Percentiles rank a stretch among this genome's conserved stretches.
phyloP scores from a whole-genome alignment of 2,329 filamentous ascomycete species.

The Aspergillus texensis region DNA sequence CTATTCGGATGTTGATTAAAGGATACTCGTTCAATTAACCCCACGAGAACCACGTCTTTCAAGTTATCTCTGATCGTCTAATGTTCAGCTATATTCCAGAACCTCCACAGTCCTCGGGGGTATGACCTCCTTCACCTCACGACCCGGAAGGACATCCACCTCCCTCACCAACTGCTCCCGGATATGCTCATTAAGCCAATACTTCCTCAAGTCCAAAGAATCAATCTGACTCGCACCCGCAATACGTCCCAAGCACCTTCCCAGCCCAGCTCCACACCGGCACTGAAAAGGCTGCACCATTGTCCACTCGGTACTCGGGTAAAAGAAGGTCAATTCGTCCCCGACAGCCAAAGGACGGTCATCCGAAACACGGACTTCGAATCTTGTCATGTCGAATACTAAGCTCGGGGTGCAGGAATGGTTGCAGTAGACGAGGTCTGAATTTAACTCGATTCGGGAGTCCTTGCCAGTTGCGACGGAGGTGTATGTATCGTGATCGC shows the following conservation, averaged over 20 bases:
- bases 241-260: neutral
- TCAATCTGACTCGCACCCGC: neutral
- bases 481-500: conserved; percentile 36
- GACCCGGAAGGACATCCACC: neutral
- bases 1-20: too few species aligned
- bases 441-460: conserved; percentile 51
- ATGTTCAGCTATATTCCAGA: too few species aligned
- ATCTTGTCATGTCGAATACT: conserved; percentile 49
- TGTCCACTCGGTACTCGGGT: conserved; percentile 46
- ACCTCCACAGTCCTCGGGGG: too few species aligned
- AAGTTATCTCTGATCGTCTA: too few species aligned
- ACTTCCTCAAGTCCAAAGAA: neutral
- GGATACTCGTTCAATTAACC: too few species aligned
- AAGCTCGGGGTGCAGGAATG: conserved; percentile 54
- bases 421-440: conserved; percentile 56
- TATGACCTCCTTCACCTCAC: too few species aligned
- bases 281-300: conserved; percentile 44
- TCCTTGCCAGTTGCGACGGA: conserved; percentile 49
- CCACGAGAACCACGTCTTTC: too few species aligned
- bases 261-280: conserved; percentile 28
- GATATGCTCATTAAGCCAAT: conserved; percentile 6
- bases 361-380: conserved; percentile 31
- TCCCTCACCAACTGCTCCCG: neutral
- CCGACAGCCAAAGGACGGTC: conserved; percentile 36
- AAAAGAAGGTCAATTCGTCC: conserved; percentile 45